These are phyloP conservation scores for Cryomyces minteri DNA, from an alignment of 495 filamentous ascomycete species.

Conservation along the genomic window DNA sequence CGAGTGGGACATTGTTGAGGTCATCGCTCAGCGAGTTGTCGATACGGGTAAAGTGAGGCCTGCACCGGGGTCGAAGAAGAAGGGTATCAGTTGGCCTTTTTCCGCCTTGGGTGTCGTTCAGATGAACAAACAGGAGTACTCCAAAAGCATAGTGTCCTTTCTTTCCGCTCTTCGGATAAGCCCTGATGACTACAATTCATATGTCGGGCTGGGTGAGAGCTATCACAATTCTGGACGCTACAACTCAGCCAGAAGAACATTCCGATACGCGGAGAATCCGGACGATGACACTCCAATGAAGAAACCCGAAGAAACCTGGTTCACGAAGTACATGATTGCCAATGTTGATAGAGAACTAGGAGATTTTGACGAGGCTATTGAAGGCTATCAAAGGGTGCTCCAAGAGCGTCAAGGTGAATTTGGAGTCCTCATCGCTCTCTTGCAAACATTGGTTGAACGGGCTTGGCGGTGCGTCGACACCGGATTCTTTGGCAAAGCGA, in stretches of 20 bases:
- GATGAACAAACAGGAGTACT: conserved; percentile 82
- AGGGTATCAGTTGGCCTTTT: conserved; percentile 86
- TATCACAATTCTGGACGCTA: conserved; percentile 89
- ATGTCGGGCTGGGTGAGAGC: conserved; percentile 88
- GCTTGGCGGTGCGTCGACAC: conserved; percentile 58
- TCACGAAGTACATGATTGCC: conserved; percentile 89
- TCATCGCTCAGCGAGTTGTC: conserved; percentile 74
- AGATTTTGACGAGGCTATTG: conserved; percentile 66
- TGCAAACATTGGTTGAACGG: conserved; percentile 71
- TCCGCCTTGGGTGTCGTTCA: conserved; percentile 94
- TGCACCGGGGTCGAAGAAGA: conserved; percentile 77
- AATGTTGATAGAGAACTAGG: conserved; percentile 86
- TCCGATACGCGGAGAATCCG: conserved; percentile 57
- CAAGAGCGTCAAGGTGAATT: conserved; percentile 47
- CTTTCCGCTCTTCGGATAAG: conserved; percentile 73
- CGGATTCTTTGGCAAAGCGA: conserved; percentile 67
- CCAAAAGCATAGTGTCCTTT: conserved; percentile 75
- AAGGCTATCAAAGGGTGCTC: conserved; percentile 55
- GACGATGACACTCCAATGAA: conserved; percentile 32
- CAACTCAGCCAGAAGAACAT: conserved; percentile 81
- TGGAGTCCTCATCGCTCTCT: conserved; percentile 67
- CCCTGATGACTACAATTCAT: conserved; percentile 78
- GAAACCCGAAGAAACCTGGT: conserved; percentile 53
- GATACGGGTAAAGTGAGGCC: conserved; percentile 82
- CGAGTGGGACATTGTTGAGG: conserved; percentile 94